phyloP scores from a whole-genome alignment of 2,329 filamentous ascomycete genomes.

The Myrmaecium sp. region DNA sequence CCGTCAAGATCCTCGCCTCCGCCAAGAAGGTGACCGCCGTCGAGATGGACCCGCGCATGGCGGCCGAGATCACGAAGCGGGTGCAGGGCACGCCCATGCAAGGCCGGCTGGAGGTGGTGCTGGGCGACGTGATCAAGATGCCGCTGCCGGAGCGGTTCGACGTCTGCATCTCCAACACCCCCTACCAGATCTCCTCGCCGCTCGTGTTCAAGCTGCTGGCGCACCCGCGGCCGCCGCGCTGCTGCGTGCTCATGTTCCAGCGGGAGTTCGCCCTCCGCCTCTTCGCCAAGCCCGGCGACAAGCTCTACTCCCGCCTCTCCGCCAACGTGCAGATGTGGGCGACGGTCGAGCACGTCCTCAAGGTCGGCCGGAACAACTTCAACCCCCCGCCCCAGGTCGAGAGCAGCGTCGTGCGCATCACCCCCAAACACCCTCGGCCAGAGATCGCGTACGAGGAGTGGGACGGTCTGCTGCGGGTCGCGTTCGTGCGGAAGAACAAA shows the following conservation, averaged over 20 bases:
- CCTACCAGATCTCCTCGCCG: slow-evolving; percentile 70
- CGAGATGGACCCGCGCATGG: slow-evolving; percentile 92
- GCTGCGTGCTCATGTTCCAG: slow-evolving; percentile 90
- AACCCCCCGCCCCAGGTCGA: slow-evolving; percentile 88
- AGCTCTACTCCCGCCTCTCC: slow-evolving; percentile 75
- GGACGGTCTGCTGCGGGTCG: slow-evolving; percentile 72
- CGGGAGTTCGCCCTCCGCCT: slow-evolving; percentile 84
- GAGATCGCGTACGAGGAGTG: slow-evolving; percentile 89
- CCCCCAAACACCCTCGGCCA: slow-evolving; percentile 71
- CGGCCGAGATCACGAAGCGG: slow-evolving; percentile 81
- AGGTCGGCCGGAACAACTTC: slow-evolving; percentile 94
- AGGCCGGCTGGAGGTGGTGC: slow-evolving; percentile 68
- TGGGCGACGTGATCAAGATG: slow-evolving; percentile 86
- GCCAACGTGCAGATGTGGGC: slow-evolving; percentile 93
- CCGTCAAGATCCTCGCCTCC: slow-evolving; percentile 73
- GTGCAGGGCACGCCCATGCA: slow-evolving; percentile 78
- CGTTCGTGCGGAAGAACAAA: slow-evolving; percentile 80
- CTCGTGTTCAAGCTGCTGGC: slow-evolving; percentile 81
- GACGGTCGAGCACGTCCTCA: slow-evolving; percentile 59
- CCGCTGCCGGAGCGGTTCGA: slow-evolving; percentile 64
- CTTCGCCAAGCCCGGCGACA: slow-evolving; percentile 73
- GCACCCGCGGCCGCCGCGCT: slow-evolving; percentile 63
- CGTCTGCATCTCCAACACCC: slow-evolving; percentile 67
- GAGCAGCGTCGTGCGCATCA: slow-evolving; percentile 74
- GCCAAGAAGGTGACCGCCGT: slow-evolving; percentile 73